These are phyloP conservation scores for Jackrogersella minutella DNA, from an alignment of 495 filamentous ascomycete genomes.

Conservation along the genomic window DNA sequence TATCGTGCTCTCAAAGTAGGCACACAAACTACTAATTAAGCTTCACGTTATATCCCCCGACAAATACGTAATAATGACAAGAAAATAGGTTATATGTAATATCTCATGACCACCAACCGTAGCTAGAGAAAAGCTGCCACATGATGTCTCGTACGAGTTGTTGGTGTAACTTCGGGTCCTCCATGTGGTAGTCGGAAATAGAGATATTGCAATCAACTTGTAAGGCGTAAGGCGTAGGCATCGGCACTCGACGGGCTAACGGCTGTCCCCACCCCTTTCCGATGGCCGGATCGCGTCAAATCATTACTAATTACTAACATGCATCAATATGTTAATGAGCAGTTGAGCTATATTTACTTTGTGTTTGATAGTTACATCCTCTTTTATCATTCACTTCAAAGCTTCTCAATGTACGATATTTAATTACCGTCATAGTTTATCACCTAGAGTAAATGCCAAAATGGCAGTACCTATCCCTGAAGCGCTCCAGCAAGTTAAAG, in stretches of 20 bases:
- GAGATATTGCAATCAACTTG: no score
- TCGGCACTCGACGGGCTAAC: neutral
- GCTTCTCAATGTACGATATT: neutral
- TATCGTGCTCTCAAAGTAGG: no score
- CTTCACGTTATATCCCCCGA: no score
- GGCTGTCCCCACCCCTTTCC: constrained; percentile 24
- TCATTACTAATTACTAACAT: neutral
- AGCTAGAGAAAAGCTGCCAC: neutral
- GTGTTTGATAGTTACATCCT: neutral
- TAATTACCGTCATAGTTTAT: neutral
- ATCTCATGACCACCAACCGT: neutral
- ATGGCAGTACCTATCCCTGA: constrained; percentile 26
- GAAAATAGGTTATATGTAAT: neutral
- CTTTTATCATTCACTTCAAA: neutral
- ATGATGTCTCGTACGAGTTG: neutral
- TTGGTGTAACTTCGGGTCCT: neutral
- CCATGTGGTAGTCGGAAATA: no score
- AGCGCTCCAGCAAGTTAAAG: constrained; percentile 47
- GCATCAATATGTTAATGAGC: no score
- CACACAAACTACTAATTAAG: no score
- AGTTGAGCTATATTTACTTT: neutral
- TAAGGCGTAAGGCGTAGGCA: neutral
- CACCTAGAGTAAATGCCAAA: neutral
- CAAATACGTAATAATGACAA: no score
- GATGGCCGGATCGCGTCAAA: constrained; percentile 26